Evolutionary conservation across 2,329 filamentous ascomycete genomes (phyloP).

Genomic region (Ambrosiella cleistominuta): DNA sequence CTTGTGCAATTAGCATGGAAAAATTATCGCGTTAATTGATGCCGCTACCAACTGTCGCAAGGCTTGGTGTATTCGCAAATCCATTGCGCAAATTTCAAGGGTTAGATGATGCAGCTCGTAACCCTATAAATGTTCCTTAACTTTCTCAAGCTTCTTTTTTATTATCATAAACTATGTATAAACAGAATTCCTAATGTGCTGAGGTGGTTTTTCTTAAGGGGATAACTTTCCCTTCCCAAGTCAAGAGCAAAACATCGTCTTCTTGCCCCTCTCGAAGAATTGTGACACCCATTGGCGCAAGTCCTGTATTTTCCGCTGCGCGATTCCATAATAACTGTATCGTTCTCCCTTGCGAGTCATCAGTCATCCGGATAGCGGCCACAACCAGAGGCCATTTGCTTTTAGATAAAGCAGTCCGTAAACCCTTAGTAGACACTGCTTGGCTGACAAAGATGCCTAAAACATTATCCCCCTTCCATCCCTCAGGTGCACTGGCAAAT

Average conservation of each 20-base stretch:
- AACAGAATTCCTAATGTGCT: neutral
- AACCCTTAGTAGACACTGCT: constrained; percentile 57
- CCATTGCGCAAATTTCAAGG: neutral
- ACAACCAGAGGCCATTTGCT: constrained; percentile 58
- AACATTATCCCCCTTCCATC: constrained; percentile 49
- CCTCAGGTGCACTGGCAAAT: constrained; percentile 52
- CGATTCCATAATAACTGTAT: constrained; percentile 59
- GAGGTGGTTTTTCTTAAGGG: neutral
- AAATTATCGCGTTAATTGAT: neutral
- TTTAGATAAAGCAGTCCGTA: constrained; percentile 51
- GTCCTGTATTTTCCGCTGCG: constrained; percentile 40
- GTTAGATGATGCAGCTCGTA: neutral
- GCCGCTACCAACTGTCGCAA: neutral
- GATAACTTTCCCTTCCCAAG: constrained; percentile 26
- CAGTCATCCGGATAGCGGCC: constrained; percentile 31
- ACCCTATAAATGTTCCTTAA: neutral
- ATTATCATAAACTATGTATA: too few relatives aligned
- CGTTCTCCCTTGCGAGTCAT: constrained; percentile 32
- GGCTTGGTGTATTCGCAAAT: constrained; percentile 1
- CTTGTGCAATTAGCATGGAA: constrained; percentile 12
- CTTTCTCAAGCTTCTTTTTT: neutral
- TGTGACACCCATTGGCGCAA: constrained; percentile 40
- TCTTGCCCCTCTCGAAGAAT: constrained; percentile 23
- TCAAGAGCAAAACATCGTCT: constrained; percentile 30
- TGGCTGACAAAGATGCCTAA: constrained; percentile 56